Evolutionary conservation across 75 land plant genomes (phyloP).

Genomic region (Pinus albicaulis): DNA sequence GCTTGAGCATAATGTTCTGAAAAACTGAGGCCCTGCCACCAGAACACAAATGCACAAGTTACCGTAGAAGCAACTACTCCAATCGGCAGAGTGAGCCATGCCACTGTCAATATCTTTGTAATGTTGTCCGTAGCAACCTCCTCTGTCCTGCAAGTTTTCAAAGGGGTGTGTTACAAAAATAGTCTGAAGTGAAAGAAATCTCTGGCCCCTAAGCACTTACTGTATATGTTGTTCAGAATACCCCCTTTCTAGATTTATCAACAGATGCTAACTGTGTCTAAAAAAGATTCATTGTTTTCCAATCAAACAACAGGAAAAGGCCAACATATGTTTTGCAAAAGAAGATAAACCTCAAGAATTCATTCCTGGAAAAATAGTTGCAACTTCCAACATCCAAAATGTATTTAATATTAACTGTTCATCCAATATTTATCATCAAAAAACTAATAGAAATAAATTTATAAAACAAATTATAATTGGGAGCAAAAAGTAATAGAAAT

Average conservation of each 20-base stretch:
- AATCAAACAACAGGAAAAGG: not conserved
- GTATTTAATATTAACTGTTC: too few species aligned
- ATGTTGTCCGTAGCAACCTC: slow-evolving; percentile 24
- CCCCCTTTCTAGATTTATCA: too few species aligned
- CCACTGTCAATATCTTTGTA: slow-evolving; percentile 49
- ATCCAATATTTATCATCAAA: too few species aligned
- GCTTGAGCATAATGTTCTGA: slow-evolving; percentile 72
- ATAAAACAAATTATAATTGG: too few species aligned
- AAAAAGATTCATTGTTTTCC: not conserved
- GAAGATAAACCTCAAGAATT: not conserved
- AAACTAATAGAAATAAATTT: too few species aligned
- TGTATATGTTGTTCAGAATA: not conserved
- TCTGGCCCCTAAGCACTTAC: not conserved
- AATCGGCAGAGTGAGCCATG: slow-evolving; percentile 84
- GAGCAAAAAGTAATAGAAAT: too few species aligned
- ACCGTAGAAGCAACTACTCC: slow-evolving; percentile 55
- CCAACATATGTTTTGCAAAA: not conserved
- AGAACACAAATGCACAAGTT: slow-evolving; percentile 54
- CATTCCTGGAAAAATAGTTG: not conserved
- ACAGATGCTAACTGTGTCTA: too few species aligned
- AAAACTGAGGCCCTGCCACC: slow-evolving; percentile 54
- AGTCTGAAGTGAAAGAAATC: not conserved
- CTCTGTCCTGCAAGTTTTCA: slow-evolving; percentile 33
- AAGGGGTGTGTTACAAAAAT: not conserved
- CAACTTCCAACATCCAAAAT: not conserved